Evolutionary conservation across 345 rosid species (phyloP), one percentile per base, ranked within the genome.

Genomic region (Brassica juncea): DNA sequence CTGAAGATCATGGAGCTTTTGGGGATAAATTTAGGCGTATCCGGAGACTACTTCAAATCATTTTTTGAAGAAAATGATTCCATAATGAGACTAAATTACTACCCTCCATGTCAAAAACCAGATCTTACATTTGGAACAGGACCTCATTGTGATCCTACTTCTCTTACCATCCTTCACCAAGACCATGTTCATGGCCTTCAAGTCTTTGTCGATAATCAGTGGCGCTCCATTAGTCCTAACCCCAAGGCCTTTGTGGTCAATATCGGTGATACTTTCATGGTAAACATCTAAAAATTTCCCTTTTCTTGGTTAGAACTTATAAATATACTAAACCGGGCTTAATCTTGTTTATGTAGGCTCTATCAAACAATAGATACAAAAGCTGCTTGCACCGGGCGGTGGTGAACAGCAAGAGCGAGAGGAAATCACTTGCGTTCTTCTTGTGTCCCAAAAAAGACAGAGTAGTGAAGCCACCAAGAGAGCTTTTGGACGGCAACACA

Each of bases 211-310:
- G 97, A 93, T 81, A 74, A 89, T 37, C 81, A 92, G 73, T 96
- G 98, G 99, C 92, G 84, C 10, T 86, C 92, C 15, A 82, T 96
- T 67, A 77, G 76, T 85, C 99, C 99, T 0, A 91, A 89, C 78
- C 82, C 85, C 71, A 72, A 89, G 6, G 93, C 95, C 6, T 96
- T 96, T 77, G 99, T 96, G 59, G 92, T 96, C 72, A 95, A 95
- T 88, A 87, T 93, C 57, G 99, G 99, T 23, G 99, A 95, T 86
- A 95, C 99, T 69, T 95, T 95, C 90, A 89, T 91, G 99, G 99
- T 95, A 87, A 52, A 15, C 19, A 52, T 52, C 21, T 52, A 52
- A 52, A 52, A 57, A 55, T 37, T 32, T 3, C 11, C 5, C 30
- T 65, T 61, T 66, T 59, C 12, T 72, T 66, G 7, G 62, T 42